phyloP scores from a whole-genome alignment of 495 filamentous ascomycete species.

The Durotheca rogersii region DNA sequence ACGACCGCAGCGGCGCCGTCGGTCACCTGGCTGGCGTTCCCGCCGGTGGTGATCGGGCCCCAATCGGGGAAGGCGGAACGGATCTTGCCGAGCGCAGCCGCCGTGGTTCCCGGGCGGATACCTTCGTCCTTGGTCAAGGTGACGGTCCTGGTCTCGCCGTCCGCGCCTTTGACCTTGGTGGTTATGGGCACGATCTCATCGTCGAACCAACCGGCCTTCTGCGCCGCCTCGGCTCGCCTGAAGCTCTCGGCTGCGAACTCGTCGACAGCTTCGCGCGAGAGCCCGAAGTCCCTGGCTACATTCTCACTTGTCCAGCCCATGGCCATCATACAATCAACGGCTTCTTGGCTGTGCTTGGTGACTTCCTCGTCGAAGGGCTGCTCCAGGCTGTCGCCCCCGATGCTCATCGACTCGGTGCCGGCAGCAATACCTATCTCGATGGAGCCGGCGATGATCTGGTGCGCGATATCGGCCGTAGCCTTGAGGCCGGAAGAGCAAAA shows the following conservation, averaged over 20 bases:
- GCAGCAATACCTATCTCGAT: conserved; percentile 88
- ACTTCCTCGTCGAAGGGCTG: conserved; percentile 78
- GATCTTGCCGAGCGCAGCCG: conserved; percentile 78
- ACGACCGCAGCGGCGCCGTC: conserved; percentile 91
- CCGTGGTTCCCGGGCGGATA: conserved; percentile 84
- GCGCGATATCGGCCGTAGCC: conserved; percentile 90
- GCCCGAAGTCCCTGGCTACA: conserved; percentile 85
- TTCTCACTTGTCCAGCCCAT: conserved; percentile 99
- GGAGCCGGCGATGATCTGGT: conserved; percentile 74
- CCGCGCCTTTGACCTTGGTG: conserved; percentile 78
- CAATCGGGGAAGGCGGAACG: conserved; percentile 87
- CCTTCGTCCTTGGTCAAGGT: conserved; percentile 85
- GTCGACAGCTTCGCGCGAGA: conserved; percentile 79
- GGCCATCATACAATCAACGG: conserved; percentile 81
- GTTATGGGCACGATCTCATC: conserved; percentile 92
- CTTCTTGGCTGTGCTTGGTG: conserved; percentile 68
- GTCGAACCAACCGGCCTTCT: conserved; percentile 90
- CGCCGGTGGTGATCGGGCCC: conserved; percentile 84
- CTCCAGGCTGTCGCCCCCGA: conserved; percentile 64
- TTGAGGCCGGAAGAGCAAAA: conserved; percentile 97
- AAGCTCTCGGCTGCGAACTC: conserved; percentile 83
- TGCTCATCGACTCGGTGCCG: conserved; percentile 86
- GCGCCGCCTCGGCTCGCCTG: conserved; percentile 79
- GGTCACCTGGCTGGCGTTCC: conserved; percentile 95
- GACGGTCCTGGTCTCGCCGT: conserved; percentile 73